Conservation (phyloP, 2,329 filamentous ascomycete species). For the Gremmenia infestans region DNA sequence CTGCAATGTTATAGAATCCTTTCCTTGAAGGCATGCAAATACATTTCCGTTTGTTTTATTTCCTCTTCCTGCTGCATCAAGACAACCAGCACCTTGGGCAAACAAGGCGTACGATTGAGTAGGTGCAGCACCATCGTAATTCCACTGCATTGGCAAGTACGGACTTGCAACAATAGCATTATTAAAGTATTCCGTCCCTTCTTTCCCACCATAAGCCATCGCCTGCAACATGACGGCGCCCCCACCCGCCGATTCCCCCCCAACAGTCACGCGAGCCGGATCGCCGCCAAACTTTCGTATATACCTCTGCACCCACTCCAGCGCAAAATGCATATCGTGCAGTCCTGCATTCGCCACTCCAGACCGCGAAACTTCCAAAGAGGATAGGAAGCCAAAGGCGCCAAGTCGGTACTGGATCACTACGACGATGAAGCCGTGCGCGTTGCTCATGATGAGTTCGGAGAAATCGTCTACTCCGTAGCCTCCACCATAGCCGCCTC, state of each 20-base stretch:
- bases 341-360: conserved; percentile 45
- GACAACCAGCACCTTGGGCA: conserved; percentile 37
- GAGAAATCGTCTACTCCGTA: conserved; percentile 35
- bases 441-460: conserved; percentile 41
- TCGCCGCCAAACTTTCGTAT: conserved; percentile 51
- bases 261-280: conserved; percentile 41
- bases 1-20: conserved; percentile 29
- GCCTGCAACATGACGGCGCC: conserved; percentile 50
- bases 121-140: conserved; percentile 40
- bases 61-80: conserved; percentile 26
- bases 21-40: conserved; percentile 27
- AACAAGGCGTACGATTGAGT: conserved; percentile 41
- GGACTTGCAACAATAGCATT: conserved; percentile 36
- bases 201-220: conserved; percentile 41
- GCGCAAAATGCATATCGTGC: conserved; percentile 47
- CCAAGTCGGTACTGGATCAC: conserved; percentile 43
- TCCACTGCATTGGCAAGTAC: conserved; percentile 49
- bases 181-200: too few relatives aligned
- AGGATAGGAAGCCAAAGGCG: conserved; percentile 30
- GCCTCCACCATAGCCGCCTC: conserved; percentile 41
- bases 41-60: conserved; percentile 33
- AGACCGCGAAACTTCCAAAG: conserved; percentile 26
- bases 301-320: conserved; percentile 51
- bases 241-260: conserved; percentile 46
- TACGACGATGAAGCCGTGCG: conserved; percentile 43